Evolutionary conservation across 805 yeast genomes (phyloP).

Genomic region (Kuraishia ogatae): DNA sequence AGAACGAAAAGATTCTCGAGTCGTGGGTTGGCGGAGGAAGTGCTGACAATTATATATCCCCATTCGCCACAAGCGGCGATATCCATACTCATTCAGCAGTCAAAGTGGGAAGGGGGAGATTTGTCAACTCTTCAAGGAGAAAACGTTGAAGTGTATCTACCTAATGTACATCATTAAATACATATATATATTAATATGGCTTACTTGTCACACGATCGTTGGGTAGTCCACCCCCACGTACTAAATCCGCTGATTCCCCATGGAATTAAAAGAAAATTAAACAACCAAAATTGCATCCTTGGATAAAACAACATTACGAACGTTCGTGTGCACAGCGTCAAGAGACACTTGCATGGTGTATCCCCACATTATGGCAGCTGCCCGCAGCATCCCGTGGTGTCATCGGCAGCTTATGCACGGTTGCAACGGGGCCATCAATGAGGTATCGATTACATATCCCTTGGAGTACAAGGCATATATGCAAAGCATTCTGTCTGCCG

Average conservation of each 20-base stretch:
- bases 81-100: constrained; percentile 46
- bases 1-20: constrained; percentile 75
- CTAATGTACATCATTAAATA: background rate
- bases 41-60: constrained; percentile 80
- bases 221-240: no score
- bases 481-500: no score
- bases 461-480: no score
- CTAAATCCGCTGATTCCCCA: background rate
- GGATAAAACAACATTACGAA: no score
- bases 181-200: background rate
- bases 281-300: no score
- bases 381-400: background rate
- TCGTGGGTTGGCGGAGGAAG: constrained; percentile 95
- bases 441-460: background rate
- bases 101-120: constrained; percentile 77
- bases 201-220: no score
- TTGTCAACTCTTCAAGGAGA: constrained; percentile 57
- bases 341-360: no score
- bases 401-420: background rate
- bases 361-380: background rate
- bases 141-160: constrained; percentile 11
- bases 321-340: no score
- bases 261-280: no score
- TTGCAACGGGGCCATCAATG: background rate
- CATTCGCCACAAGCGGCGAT: constrained; percentile 64